phyloP scores from a whole-genome alignment of 305 asterid species.

The Withania somnifera region DNA sequence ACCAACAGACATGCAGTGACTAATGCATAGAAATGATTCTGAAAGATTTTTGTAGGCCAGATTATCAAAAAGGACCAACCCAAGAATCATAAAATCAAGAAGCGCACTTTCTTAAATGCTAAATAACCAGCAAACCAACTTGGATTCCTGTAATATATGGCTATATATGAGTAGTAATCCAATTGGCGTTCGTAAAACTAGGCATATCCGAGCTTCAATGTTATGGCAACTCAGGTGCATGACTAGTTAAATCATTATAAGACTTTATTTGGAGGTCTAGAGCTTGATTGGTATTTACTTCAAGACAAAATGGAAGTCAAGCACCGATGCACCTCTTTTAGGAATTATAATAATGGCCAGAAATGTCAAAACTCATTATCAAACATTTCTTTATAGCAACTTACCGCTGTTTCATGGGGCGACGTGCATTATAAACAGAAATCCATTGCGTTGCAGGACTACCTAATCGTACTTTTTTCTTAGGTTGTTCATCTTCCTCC shows the following conservation, averaged over 20 bases:
- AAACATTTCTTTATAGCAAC: not conserved
- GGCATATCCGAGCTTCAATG: not conserved
- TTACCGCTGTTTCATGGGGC: constrained; percentile 97
- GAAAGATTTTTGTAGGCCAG: not conserved
- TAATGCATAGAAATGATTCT: not conserved
- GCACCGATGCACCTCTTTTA: not conserved
- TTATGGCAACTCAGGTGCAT: not conserved
- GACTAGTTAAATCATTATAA: not conserved
- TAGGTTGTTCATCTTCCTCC: constrained; percentile 98
- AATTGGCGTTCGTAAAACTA: not conserved
- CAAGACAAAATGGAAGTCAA: not conserved
- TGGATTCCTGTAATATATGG: not conserved
- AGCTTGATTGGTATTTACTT: not conserved
- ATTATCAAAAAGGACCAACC: not conserved
- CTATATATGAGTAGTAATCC: not conserved
- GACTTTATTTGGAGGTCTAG: not conserved
- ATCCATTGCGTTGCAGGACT: constrained; percentile 99
- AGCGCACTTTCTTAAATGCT: not conserved
- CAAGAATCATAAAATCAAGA: not conserved
- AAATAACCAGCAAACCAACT: not conserved
- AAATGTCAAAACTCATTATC: not conserved
- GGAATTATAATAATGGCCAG: not conserved
- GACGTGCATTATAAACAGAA: constrained; percentile 90
- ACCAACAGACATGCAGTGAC: not conserved
- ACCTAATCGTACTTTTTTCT: constrained; percentile 91